Evolutionary conservation across 2,329 filamentous ascomycete genomes (phyloP).

Genomic region (Apiospora malaysiana): DNA sequence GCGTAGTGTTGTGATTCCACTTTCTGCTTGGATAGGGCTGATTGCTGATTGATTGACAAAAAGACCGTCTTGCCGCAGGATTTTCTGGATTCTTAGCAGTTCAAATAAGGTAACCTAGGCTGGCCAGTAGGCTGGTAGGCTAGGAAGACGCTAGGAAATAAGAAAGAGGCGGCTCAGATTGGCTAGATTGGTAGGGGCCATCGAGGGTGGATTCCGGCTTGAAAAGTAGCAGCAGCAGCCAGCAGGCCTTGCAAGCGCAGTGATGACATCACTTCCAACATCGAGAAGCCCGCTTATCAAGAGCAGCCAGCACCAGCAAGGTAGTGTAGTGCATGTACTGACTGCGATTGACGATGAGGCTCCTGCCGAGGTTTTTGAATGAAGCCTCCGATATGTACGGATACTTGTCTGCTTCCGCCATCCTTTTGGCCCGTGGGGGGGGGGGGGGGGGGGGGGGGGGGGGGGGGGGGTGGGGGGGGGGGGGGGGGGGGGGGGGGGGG

Average conservation of each 20-base stretch:
- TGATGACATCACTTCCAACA: background rate
- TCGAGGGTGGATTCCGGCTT: background rate
- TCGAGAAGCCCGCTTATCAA: background rate
- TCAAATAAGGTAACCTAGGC: slow-evolving; percentile 9
- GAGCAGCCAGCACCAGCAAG: too few species aligned
- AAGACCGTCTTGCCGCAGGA: too few species aligned
- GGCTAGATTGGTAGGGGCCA: background rate
- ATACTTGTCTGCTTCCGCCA: too few species aligned
- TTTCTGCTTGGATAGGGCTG: background rate
- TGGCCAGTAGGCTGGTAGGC: background rate
- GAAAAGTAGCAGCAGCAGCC: too few species aligned
- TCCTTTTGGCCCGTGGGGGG: too few species aligned
- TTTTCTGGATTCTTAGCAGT: background rate
- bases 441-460: too few species aligned
- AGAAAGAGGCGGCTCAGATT: background rate
- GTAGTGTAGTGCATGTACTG: background rate
- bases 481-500: too few species aligned
- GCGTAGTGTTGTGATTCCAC: too few species aligned
- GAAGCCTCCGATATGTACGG: too few species aligned
- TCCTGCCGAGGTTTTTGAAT: too few species aligned
- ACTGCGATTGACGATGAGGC: too few species aligned
- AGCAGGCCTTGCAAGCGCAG: background rate
- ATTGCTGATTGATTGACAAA: background rate
- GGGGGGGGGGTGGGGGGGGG: too few species aligned
- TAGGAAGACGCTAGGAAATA: background rate